Evolutionary conservation across 202 grass and related monocot species (phyloP).

Genomic region (Schoenoplectus tabernaemontani): DNA sequence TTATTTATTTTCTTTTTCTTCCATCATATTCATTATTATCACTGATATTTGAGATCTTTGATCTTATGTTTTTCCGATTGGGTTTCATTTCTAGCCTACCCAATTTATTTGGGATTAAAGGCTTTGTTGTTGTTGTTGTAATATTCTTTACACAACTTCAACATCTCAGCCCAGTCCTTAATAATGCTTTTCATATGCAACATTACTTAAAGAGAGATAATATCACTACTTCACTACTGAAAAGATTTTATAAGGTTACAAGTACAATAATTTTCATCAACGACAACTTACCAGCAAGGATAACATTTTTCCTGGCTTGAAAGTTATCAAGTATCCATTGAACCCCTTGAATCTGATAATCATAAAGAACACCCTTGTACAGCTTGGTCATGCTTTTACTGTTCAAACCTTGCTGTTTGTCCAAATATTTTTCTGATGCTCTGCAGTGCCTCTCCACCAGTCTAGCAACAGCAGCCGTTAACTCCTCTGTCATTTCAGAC

Average conservation of each 20-base stretch:
- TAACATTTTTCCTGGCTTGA: slow-evolving; percentile 43
- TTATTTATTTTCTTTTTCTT: no score
- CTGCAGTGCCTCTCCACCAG: slow-evolving; percentile 42
- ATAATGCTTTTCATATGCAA: neutral
- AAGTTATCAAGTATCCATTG: slow-evolving; percentile 56
- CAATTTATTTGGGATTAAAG: no score
- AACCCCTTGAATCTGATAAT: slow-evolving; percentile 71
- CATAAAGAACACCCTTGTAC: slow-evolving; percentile 33
- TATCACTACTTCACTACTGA: neutral
- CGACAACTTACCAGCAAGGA: slow-evolving; percentile 57
- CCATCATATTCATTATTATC: no score
- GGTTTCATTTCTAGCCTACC: no score
- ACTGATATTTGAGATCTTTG: no score
- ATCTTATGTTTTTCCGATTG: no score
- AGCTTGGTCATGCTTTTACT: slow-evolving; percentile 2
- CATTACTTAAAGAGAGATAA: neutral
- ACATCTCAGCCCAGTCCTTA: neutral
- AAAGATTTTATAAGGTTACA: neutral
- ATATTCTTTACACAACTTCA: no score
- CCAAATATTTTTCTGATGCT: slow-evolving; percentile 19
- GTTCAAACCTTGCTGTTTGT: slow-evolving; percentile 11
- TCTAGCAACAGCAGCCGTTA: slow-evolving; percentile 31
- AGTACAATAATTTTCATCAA: neutral
- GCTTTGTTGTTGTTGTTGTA: no score
- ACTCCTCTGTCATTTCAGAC: slow-evolving; percentile 25